Evolutionary conservation across 164 flowering plant genomes (phyloP).

Genomic region (Magnolia sinica): DNA sequence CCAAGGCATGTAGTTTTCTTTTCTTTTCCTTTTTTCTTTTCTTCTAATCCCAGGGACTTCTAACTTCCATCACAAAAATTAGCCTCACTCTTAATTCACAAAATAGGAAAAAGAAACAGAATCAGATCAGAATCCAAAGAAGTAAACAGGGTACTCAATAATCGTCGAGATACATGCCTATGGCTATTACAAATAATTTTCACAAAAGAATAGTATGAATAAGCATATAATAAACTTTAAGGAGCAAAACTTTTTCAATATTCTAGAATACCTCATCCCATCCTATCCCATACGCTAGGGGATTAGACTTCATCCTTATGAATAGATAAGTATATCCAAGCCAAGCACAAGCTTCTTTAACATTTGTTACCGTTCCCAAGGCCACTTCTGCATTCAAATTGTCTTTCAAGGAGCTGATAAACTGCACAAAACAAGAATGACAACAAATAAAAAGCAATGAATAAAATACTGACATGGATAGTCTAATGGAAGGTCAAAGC

Average conservation of each 20-base stretch:
- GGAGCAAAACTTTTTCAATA: too few species aligned
- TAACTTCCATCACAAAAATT: not conserved
- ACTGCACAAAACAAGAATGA: slow-evolving; percentile 47
- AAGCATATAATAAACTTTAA: too few species aligned
- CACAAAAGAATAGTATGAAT: too few species aligned
- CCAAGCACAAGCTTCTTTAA: slow-evolving; percentile 99
- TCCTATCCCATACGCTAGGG: slow-evolving; percentile 95
- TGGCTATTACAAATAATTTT: too few species aligned
- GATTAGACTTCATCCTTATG: slow-evolving; percentile 92
- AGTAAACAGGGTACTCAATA: too few species aligned
- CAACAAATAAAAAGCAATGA: not conserved
- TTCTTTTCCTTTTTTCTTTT: too few species aligned
- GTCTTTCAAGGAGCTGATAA: slow-evolving; percentile 92
- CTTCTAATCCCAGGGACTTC: not conserved
- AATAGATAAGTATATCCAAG: slow-evolving; percentile 97
- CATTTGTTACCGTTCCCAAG: slow-evolving; percentile 97
- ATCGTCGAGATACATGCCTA: too few species aligned
- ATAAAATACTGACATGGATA: too few species aligned
- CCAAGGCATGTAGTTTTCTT: too few species aligned
- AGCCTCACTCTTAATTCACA: not conserved
- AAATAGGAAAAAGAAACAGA: too few species aligned
- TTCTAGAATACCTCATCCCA: slow-evolving; percentile 89
- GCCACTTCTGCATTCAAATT: slow-evolving; percentile 98
- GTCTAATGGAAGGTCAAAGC: too few species aligned
- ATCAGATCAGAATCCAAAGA: too few species aligned